Percentiles rank a stretch among this genome's conserved stretches.
phyloP scores from a whole-genome alignment of 139 green algal genomes.

The Medakamo hakoo region DNA sequence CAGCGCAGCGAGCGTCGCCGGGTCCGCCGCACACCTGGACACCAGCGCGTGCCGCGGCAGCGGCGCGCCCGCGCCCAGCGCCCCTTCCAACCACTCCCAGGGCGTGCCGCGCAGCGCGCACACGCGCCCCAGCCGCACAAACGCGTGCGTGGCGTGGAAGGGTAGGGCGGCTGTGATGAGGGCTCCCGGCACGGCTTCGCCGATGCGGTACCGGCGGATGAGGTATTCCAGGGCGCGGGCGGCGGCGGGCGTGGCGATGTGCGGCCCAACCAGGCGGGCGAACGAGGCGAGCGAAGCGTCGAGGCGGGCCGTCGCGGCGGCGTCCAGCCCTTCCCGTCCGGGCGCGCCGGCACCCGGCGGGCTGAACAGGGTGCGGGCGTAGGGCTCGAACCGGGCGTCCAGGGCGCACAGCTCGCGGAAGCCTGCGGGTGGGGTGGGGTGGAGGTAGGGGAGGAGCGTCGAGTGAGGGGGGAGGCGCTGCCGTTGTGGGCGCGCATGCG shows the following conservation, averaged over 20 bases:
- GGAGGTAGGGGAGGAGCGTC: neutral
- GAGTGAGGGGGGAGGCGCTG: neutral
- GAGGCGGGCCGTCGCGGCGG: conserved; percentile 28
- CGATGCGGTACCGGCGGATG: conserved; percentile 64
- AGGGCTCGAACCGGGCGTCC: conserved; percentile 48
- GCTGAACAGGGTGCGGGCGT: conserved; percentile 53
- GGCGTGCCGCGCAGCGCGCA: conserved; percentile 26
- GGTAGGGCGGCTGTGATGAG: conserved; percentile 55
- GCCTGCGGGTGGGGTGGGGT: conserved; percentile 29
- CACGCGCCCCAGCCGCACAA: conserved; percentile 58
- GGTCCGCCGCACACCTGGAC: conserved; percentile 43
- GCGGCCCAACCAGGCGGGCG: conserved; percentile 45
- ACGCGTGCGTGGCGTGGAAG: conserved; percentile 78
- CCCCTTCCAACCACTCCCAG: conserved; percentile 48
- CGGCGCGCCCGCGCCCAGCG: conserved; percentile 45
- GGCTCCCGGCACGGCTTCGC: conserved; percentile 19
- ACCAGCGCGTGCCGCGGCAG: conserved; percentile 45
- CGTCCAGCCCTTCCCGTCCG: conserved; percentile 40
- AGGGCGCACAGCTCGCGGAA: conserved; percentile 45
- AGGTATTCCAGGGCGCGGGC: conserved; percentile 76
- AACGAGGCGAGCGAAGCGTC: conserved; percentile 41
- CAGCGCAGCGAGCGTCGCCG: conserved; percentile 22
- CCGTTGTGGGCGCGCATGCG: neutral
- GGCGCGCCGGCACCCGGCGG: conserved; percentile 15
- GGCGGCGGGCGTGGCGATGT: conserved; percentile 49